phyloP scores from a whole-genome alignment of 163 green algal genomes.

The Scenedesmus sp. region DNA sequence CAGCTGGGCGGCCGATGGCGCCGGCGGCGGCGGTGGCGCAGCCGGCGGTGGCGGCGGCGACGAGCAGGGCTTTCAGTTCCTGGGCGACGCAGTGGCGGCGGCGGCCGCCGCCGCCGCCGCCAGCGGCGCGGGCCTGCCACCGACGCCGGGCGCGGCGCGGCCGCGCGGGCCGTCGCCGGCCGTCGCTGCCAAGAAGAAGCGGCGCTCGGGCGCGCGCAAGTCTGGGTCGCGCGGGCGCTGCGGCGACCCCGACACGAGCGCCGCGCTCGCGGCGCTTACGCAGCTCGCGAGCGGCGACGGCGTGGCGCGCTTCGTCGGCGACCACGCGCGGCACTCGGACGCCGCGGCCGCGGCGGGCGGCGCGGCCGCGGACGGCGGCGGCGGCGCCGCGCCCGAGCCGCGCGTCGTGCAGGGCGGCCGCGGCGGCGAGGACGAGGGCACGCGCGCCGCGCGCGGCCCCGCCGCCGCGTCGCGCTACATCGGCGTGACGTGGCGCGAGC shows the following conservation, averaged over 20 bases:
- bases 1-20: neutral
- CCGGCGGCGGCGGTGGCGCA: neutral
- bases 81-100: too few species aligned
- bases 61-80: neutral
- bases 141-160: constrained; percentile 22
- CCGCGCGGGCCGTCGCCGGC: neutral
- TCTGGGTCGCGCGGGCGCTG: neutral
- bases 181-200: neutral
- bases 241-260: constrained; percentile 35
- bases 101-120: neutral
- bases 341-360: neutral
- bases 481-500: constrained; percentile 66
- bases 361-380: neutral
- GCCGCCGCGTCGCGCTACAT: constrained; percentile 30
- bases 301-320: constrained; percentile 19
- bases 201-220: neutral
- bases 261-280: constrained; percentile 33
- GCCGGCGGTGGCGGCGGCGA: neutral
- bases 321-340: constrained; percentile 19
- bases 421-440: constrained; percentile 29
- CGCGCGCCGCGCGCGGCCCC: constrained; percentile 20
- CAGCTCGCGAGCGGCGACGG: constrained; percentile 24
- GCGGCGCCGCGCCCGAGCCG: too few species aligned
- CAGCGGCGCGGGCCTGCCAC: neutral
- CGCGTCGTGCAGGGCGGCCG: too few species aligned